Percentiles rank a stretch among this genome's conserved stretches.
phyloP scores from a whole-genome alignment of 805 yeast genomes.

The Metschnikowia borealis region DNA sequence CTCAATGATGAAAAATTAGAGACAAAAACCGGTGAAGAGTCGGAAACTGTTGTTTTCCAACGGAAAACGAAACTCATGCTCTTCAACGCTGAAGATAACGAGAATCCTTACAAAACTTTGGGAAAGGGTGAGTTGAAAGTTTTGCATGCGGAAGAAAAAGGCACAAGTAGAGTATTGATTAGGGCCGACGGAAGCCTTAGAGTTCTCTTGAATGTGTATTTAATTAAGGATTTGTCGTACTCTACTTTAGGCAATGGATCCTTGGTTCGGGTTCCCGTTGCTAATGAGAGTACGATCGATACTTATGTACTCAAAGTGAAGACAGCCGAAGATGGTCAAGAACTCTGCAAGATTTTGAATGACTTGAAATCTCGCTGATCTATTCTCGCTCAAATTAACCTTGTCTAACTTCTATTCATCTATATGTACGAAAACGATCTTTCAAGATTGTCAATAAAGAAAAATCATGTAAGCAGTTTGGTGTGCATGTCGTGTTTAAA shows the following conservation, averaged over 20 bases:
- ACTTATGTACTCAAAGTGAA: constrained; percentile 76
- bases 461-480: not conserved
- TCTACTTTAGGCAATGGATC: constrained; percentile 61
- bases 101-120: constrained; percentile 49
- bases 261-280: constrained; percentile 61
- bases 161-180: constrained; percentile 66
- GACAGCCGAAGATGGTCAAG: constrained; percentile 63
- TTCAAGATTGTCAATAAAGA: not conserved
- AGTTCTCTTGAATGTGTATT: constrained; percentile 64
- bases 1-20: constrained; percentile 46
- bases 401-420: not conserved
- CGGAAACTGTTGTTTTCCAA: constrained; percentile 59
- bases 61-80: constrained; percentile 71
- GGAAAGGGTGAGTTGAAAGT: constrained; percentile 86
- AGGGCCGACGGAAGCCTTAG: constrained; percentile 89
- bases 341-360: constrained; percentile 37
- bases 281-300: constrained; percentile 48
- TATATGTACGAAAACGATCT: not conserved
- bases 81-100: constrained; percentile 48
- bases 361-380: constrained; percentile 21
- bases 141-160: constrained; percentile 54
- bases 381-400: not conserved
- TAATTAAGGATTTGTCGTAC: constrained; percentile 58
- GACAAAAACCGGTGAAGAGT: constrained; percentile 69
- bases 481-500: not conserved